Evolutionary conservation across 768 basidiomycete genomes (phyloP).

Genomic region (Brasilioporus rufonigricans): DNA sequence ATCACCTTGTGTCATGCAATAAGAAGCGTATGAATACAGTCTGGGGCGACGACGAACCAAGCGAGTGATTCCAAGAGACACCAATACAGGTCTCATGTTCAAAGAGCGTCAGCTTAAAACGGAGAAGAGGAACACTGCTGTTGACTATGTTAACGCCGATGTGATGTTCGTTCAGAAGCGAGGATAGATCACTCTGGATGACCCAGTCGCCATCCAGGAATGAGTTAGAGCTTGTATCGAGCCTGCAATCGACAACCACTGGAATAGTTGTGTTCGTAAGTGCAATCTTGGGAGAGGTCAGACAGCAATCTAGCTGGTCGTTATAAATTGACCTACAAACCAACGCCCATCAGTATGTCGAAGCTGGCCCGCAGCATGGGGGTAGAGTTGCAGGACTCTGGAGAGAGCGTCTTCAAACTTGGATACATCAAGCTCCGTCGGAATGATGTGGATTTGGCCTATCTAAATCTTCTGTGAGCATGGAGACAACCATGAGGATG

Average conservation of each 20-base stretch:
- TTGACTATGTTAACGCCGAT: slow-evolving; percentile 17
- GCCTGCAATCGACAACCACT: slow-evolving; percentile 15
- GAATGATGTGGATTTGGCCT: slow-evolving; percentile 9
- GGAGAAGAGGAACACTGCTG: slow-evolving; percentile 19
- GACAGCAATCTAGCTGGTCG: not conserved
- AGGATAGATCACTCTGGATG: slow-evolving; percentile 21
- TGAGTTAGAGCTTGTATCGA: slow-evolving; percentile 3
- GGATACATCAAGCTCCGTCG: slow-evolving; percentile 12
- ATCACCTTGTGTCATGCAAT: slow-evolving; percentile 24
- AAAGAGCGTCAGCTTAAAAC: slow-evolving; percentile 29
- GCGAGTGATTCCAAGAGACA: slow-evolving; percentile 35
- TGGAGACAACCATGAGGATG: not conserved
- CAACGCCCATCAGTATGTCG: slow-evolving; percentile 10
- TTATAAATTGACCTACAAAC: slow-evolving; percentile 17
- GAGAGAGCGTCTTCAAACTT: no score
- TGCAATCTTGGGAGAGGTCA: slow-evolving; percentile 19
- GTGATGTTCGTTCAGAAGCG: slow-evolving; percentile 16
- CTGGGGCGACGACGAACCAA: slow-evolving; percentile 22
- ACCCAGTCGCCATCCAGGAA: slow-evolving; percentile 26
- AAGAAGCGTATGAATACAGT: not conserved
- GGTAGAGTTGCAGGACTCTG: no score
- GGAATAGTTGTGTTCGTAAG: slow-evolving; percentile 19
- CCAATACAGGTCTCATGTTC: slow-evolving; percentile 28
- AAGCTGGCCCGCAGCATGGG: slow-evolving; percentile 24
- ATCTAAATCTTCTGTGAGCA: slow-evolving; percentile 1